Evolutionary conservation across 352 stramenopile species (phyloP).

Genomic region (Plasmopara muralis): DNA sequence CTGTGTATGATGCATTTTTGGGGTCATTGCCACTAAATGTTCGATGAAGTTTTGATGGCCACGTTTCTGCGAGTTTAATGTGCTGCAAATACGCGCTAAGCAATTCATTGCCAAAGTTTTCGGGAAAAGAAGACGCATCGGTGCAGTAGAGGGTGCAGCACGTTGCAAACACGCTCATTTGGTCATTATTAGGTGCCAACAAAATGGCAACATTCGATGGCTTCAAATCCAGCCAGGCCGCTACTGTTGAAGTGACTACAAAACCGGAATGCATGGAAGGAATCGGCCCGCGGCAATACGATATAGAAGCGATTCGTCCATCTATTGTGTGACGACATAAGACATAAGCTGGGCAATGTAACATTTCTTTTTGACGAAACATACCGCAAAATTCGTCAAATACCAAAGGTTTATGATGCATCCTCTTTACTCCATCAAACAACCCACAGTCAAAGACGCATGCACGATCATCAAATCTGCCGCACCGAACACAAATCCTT

Average conservation of each 20-base stretch:
- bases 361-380: slow-evolving; percentile 3
- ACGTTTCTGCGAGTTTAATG: slow-evolving; percentile 67
- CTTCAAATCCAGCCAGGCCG: slow-evolving; percentile 76
- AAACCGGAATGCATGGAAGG: slow-evolving; percentile 85
- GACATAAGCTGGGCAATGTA: too few species aligned
- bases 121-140: slow-evolving; percentile 51
- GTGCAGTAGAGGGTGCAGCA: slow-evolving; percentile 81
- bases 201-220: slow-evolving; percentile 71
- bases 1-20: slow-evolving; percentile 64
- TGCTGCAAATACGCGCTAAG: slow-evolving; percentile 73
- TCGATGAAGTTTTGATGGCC: slow-evolving; percentile 63
- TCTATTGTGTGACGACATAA: slow-evolving; percentile 28
- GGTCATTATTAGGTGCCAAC: slow-evolving; percentile 77
- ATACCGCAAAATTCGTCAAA: slow-evolving; percentile 84
- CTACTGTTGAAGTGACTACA: slow-evolving; percentile 72
- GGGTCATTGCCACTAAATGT: slow-evolving; percentile 66
- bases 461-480: slow-evolving; percentile 67
- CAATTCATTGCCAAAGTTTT: slow-evolving; percentile 64
- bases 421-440: slow-evolving; percentile 75
- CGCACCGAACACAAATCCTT: neutral
- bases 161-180: slow-evolving; percentile 85
- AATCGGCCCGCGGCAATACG: slow-evolving; percentile 57
- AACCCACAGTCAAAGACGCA: slow-evolving; percentile 84
- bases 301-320: slow-evolving; percentile 73
- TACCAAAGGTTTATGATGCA: slow-evolving; percentile 74